These are phyloP conservation scores for Oryza australiensis DNA, from an alignment of 176 grass and related monocot genomes.

Conservation along the genomic window DNA sequence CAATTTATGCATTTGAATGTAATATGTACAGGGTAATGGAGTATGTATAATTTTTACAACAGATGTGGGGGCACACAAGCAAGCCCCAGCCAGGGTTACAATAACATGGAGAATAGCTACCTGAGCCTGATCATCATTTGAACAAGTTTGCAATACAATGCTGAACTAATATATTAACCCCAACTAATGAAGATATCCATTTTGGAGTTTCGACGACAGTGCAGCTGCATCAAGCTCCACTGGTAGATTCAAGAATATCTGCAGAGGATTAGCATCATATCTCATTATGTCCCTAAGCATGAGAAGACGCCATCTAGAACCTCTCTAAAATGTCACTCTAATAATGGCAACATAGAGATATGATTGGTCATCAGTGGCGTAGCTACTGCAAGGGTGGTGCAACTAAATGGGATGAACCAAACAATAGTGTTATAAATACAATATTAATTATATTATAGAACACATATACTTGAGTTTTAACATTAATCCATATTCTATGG, in stretches of 20 bases:
- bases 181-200: constrained; percentile 27
- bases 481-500: too few species aligned
- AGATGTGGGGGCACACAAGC: constrained; percentile 24
- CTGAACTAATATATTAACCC: background rate
- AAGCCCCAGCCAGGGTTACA: background rate
- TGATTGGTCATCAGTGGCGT: too few species aligned
- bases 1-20: constrained; percentile 18
- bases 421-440: too few species aligned
- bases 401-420: too few species aligned
- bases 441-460: too few species aligned
- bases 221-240: background rate
- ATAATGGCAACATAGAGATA: background rate
- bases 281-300: background rate
- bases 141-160: background rate
- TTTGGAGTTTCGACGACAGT: background rate
- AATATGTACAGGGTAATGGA: constrained; percentile 45
- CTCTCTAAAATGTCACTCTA: background rate
- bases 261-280: constrained; percentile 12
- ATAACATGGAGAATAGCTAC: background rate
- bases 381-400: too few species aligned
- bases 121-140: background rate
- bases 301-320: background rate
- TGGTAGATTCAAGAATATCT: constrained; percentile 37
- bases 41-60: constrained; percentile 28
- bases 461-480: too few species aligned